Evolutionary conservation across 2,329 filamentous ascomycete species (phyloP).

Genomic region (Phoma sp.): DNA sequence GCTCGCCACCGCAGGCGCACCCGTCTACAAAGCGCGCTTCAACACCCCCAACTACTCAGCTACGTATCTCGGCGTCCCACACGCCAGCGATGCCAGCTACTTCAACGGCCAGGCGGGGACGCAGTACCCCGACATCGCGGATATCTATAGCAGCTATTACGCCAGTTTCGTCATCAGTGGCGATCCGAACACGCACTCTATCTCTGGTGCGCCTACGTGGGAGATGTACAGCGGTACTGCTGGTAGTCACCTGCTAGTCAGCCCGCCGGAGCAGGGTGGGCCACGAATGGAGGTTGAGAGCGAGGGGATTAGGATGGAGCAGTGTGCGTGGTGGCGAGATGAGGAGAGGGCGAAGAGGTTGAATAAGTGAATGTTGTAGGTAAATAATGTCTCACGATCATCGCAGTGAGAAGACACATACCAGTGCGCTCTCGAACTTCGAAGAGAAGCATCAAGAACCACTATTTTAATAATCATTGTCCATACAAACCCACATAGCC

Average conservation of each 20-base stretch:
- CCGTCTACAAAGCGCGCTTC: conserved; percentile 46
- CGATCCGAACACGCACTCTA: conserved; percentile 40
- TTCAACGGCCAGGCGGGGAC: conserved; percentile 38
- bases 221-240: conserved; percentile 31
- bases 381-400: too few relatives aligned
- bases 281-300: conserved; percentile 35
- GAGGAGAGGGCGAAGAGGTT: conserved; percentile 35
- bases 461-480: too few relatives aligned
- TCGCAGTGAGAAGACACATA: too few relatives aligned
- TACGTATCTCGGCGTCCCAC: conserved; percentile 40
- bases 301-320: conserved; percentile 35
- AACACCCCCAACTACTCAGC: conserved; percentile 42
- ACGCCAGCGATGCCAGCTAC: conserved; percentile 40
- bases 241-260: conserved; percentile 32
- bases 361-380: conserved; percentile 32
- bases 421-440: too few relatives aligned
- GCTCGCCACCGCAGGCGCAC: conserved; percentile 28
- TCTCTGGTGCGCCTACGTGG: conserved; percentile 35
- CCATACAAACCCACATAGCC: too few relatives aligned
- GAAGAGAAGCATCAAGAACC: too few relatives aligned
- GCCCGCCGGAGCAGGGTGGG: conserved; percentile 29
- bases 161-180: conserved; percentile 46
- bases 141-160: conserved; percentile 44
- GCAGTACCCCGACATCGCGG: conserved; percentile 39
- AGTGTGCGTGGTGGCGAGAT: conserved; percentile 45